Base-by-base conservation (phyloP, 1,139 yeast genomes). In the Nakaseomyces kungkrabaensis region DNA sequence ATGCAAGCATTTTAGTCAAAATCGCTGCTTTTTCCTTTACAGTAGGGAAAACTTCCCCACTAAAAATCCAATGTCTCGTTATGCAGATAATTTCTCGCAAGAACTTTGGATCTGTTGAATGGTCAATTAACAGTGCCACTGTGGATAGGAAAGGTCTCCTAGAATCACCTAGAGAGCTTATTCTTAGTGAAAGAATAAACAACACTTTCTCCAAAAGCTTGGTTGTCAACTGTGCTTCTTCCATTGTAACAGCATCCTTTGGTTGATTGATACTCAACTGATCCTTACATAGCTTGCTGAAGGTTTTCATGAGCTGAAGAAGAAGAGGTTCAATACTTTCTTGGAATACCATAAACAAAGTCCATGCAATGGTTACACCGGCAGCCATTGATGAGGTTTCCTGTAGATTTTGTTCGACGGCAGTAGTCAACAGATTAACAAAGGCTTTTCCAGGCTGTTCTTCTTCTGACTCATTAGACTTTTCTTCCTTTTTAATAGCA, bases 21-120 rank as follows among this genome's bases (percentile, higher is more conserved):
- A 94, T 83, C 0, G 96, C 97, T 0, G 98, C 97, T 65, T 94
- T 92, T 62, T 94, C 98, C 63, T 94, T 94, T 4, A 87, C 83
- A 0, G 98, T 89, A 2, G 98, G 98, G 72, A 90, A 90, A 37
- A 87, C 75, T 56, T 89, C 95, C 52, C 84, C 80, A 2, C 89
- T 80, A 61, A 94, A 89, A 0, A 90, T 95, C 97, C 98, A 94
- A 17, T 76, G 77, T 59, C 90, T 79, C 1, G 92, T 92, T 54
- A 90, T 82, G 42, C 77, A 76, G 42, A 92, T 81, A 49, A 92
- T 85, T 62, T 85, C 85, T 54, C 79, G 80, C 54, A 92, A 73
- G 7, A 94, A 77, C 24, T 77, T 79, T 54, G 81, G 81, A 60
- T 90, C 96, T 52, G 82, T 75, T 1, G 97, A 87, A 45, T 96